phyloP scores from a whole-genome alignment of 2,329 filamentous ascomycete genomes.

The Paecilomyces variotii region DNA sequence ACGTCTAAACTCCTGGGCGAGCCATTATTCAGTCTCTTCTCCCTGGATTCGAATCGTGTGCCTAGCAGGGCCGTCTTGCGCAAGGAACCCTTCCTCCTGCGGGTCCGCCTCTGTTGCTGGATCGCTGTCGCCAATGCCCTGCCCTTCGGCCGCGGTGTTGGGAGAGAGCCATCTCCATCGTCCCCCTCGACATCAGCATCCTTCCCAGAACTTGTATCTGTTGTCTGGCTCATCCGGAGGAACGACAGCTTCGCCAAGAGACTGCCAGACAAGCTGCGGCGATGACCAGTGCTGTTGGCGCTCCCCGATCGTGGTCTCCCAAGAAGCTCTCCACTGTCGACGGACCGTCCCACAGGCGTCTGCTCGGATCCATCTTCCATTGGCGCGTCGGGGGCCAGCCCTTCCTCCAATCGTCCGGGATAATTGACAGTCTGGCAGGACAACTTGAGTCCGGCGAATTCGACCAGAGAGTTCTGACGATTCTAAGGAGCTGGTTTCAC shows the following conservation, averaged over 20 bases:
- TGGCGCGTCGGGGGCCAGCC: conserved; percentile 16
- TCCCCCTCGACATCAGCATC: conserved; percentile 16
- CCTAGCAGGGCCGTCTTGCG: conserved; percentile 80
- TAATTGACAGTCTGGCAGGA: not conserved
- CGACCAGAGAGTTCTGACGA: not conserved
- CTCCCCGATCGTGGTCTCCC: conserved; percentile 10
- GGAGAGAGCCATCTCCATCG: conserved; percentile 11
- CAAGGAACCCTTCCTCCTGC: conserved; percentile 74
- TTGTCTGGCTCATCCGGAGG: conserved; percentile 44
- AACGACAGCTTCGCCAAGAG: conserved; percentile 65
- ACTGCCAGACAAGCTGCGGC: conserved; percentile 53
- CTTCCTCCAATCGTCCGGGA: conserved; percentile 9
- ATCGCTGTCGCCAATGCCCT: conserved; percentile 43
- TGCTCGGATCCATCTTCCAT: conserved; percentile 26
- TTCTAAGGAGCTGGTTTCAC: not conserved
- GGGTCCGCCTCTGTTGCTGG: conserved; percentile 46
- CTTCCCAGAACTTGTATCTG: conserved; percentile 24
- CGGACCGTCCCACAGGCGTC: conserved; percentile 18
- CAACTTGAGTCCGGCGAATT: conserved; percentile 1
- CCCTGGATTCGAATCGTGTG: conserved; percentile 33
- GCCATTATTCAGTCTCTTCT: conserved; percentile 17
- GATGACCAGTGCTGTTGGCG: conserved; percentile 29
- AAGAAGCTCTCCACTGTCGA: conserved; percentile 11
- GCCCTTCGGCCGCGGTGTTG: conserved; percentile 32
- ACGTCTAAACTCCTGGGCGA: conserved; percentile 6